Evolutionary conservation across 257 asterid genomes (phyloP), one percentile per base, ranked within the genome.

Genomic region (Ilex asprella): DNA sequence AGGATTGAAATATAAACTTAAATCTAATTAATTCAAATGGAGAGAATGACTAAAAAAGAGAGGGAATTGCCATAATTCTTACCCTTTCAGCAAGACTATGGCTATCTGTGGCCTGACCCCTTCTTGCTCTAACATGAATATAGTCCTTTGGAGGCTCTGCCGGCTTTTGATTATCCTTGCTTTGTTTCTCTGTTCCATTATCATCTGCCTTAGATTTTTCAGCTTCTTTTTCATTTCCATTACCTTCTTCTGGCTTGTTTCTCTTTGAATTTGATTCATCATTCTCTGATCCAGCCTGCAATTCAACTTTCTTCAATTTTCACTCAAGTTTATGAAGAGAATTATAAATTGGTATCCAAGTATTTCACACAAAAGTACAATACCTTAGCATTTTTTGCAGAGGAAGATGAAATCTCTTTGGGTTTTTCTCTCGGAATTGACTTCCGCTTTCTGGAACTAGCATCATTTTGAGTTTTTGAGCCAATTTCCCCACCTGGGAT

Each of bases 51-150:
- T 3, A 10, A 14, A 21, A 21, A 21, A 10, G 31, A 5, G 16
- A 2, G 54, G 39, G 16, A 27, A 15, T 16, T 27, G 52, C 11
- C 3, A 27, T 1, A 32, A 47, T 47, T 30, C 75, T 31, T 84
- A 86, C 96, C 75, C 97, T 90, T 78, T 90, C 97, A 55, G 97
- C 97, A 51, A 90, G 86, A 67, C 97, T 90, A 44, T 90, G 97
- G 31, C 96, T 96, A 75, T 90, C 97, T 14, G 97, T 90, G 13
- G 97, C 97, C 46, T 90, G 91, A 15, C 97, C 97, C 59, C 97
- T 81, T 76, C 97, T 81, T 6, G 97, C 97, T 76, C 97, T 82
- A 31, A 90, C 97, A 78, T 90, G 97, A 71, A 90, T 90, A 51
- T 86, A 91, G 60, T 90, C 97, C 77, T 87, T 87, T 30, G 82